Evolutionary conservation across 116 monocot species (phyloP), one percentile per base, ranked within the genome.

Genomic region (Cymodocea nodosa): DNA sequence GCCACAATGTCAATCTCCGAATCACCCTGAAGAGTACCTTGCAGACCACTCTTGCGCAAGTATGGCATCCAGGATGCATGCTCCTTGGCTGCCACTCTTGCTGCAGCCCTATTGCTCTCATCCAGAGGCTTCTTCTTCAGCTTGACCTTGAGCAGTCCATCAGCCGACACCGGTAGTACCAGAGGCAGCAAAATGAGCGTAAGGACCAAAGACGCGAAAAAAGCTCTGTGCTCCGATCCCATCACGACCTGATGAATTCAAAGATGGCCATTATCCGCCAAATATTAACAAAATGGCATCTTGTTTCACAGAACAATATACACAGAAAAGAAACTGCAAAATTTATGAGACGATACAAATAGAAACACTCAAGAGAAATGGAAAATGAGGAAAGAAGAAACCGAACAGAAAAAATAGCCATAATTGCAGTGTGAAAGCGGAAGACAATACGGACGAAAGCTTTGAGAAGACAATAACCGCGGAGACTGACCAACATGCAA

Each of bases 61-160:
- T 56, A 44, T 2, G 66, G 23, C 14, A 12, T 56, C 5, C n/a
- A 18, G 13, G 36, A 51, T 4, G 5, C 68, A 8, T 65, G 75
- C 48, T 75, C 74, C 54, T 67, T 48, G 19, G 50, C 19, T 0
- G 69, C 34, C 6, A 82, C 51, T 25, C 73, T 58, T 3, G 59
- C 19, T 1, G 66, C 75, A 24, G 73, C 58, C 52, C 67, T 63
- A 63, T 58, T 71, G 68, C 59, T 71, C 49, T 23, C 51, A 24
- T 74, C 71, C 60, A 80, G 16, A 23, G 71, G 64, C 60, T 55
- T 78, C 80, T 80, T 89, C 80, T 76, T 82, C 70, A 89, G 66
- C 30, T 73, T 76, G 50, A 89, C 68, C 67, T 78, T 72, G 34
- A 85, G 37, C 58, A 78, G 25, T 23, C 81, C 82, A 14, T 86